A percentile compares a stretch with the other conserved stretches of the same genome.
phyloP scores from a whole-genome alignment of 768 basidiomycete genomes.

The Leccinum obscurum region DNA sequence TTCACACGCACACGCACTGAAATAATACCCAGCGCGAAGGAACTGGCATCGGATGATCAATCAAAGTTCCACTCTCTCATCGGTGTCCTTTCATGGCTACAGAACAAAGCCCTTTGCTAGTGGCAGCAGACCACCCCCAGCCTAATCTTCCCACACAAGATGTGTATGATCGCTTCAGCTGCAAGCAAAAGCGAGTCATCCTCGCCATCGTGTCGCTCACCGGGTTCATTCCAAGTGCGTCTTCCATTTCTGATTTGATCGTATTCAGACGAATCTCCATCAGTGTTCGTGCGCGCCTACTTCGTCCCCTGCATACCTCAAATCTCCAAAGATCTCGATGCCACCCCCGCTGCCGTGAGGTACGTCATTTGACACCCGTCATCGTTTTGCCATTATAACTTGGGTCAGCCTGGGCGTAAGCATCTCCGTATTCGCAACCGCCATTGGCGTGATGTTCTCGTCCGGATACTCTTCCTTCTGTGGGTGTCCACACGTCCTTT shows the following conservation, averaged over 20 bases:
- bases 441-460: constrained; percentile 51
- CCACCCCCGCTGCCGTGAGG: constrained; percentile 61
- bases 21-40: background rate
- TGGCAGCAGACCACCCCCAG: background rate
- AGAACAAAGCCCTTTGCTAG: background rate
- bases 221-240: constrained; percentile 62
- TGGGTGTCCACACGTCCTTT: constrained; percentile 24
- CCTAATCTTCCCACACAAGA: constrained; percentile 17
- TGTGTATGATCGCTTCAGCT: constrained; percentile 61
- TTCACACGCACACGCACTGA: background rate
- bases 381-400: background rate
- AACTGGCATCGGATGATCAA: background rate
- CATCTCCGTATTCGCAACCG: constrained; percentile 46
- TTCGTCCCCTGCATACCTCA: constrained; percentile 78
- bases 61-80: background rate
- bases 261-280: background rate
- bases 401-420: constrained; percentile 48
- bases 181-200: constrained; percentile 49
- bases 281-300: constrained; percentile 67
- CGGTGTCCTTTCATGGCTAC: background rate
- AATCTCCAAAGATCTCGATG: constrained; percentile 62
- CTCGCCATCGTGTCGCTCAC: constrained; percentile 58
- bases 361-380: constrained; percentile 16
- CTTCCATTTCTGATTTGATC: background rate
- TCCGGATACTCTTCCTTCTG: constrained; percentile 53